These are phyloP conservation scores for Ulota crispa DNA, from an alignment of 225 moss, liverwort and hornwort species.

Conservation along the genomic window DNA sequence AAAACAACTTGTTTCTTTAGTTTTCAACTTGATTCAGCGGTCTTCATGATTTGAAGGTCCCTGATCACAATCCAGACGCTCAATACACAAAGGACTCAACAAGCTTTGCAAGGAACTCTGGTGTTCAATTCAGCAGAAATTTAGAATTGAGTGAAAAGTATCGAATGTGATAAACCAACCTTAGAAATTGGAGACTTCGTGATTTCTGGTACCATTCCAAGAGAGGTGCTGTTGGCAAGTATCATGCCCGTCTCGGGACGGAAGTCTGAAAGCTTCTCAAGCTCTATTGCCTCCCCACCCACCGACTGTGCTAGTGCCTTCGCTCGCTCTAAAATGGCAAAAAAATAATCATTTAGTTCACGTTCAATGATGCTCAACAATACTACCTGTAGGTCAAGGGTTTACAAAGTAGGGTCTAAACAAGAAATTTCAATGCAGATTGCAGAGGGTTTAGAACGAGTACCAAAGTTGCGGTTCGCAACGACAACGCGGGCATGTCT, in stretches of 20 bases:
- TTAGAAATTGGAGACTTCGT: conserved; percentile 60
- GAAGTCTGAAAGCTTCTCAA: conserved; percentile 57
- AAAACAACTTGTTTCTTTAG: background rate
- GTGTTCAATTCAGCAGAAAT: background rate
- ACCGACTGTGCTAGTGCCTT: conserved; percentile 60
- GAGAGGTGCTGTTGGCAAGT: conserved; percentile 80
- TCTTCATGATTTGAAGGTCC: background rate
- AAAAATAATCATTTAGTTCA: background rate
- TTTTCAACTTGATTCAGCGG: background rate
- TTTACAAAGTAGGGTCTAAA: background rate
- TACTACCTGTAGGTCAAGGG: background rate
- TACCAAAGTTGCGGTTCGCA: conserved; percentile 81
- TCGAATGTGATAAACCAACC: conserved; percentile 23
- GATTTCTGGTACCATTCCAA: conserved; percentile 86
- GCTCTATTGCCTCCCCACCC: conserved; percentile 68
- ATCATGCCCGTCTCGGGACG: conserved; percentile 75
- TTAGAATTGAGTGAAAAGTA: background rate
- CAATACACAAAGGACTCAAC: background rate
- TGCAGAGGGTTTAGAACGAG: background rate
- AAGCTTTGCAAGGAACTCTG: background rate
- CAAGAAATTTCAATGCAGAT: background rate
- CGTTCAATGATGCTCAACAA: background rate
- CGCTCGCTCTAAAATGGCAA: conserved; percentile 47
- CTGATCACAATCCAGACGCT: conserved; percentile 4
- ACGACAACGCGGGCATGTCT: conserved; percentile 66